phyloP scores from a whole-genome alignment of 164 flowering plant species.

The Chimonanthus praecox region DNA sequence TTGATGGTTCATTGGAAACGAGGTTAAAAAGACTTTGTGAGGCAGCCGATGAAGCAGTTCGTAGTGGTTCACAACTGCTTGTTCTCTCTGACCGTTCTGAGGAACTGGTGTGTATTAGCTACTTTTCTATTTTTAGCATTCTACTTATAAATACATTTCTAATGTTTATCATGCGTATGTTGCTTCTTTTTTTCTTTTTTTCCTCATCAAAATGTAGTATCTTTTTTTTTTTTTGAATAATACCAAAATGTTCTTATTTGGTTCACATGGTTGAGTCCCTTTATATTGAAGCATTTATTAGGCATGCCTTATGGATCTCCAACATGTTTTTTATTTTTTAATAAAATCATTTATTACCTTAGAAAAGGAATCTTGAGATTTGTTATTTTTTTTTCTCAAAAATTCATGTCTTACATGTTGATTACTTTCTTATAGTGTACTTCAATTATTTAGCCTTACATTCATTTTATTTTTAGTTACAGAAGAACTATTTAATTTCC shows the following conservation, averaged over 20 bases:
- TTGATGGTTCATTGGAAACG: conserved; percentile 84
- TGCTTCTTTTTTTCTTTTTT: too few relatives aligned
- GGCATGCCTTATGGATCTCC: not conserved
- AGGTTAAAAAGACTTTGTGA: conserved; percentile 74
- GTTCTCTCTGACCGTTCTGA: conserved; percentile 92
- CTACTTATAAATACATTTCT: not conserved
- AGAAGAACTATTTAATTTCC: not conserved
- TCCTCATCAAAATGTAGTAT: not conserved
- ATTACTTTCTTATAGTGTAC: not conserved
- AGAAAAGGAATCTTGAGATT: not conserved
- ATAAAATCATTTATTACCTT: not conserved
- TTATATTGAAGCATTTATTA: not conserved
- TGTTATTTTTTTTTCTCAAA: not conserved
- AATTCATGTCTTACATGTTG: not conserved
- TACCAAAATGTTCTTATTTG: too few relatives aligned
- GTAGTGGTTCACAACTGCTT: conserved; percentile 92
- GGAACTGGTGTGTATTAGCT: conserved; percentile 49
- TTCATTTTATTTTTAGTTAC: not conserved
- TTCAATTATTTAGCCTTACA: not conserved
- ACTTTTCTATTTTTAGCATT: not conserved
- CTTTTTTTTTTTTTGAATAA: too few relatives aligned
- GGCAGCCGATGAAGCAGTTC: conserved; percentile 97
- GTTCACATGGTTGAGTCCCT: not conserved
- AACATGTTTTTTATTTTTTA: too few relatives aligned
- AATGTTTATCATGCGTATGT: not conserved